Conservation (phyloP, 345 rosid genomes). For the Eucalyptus pauciflora region DNA sequence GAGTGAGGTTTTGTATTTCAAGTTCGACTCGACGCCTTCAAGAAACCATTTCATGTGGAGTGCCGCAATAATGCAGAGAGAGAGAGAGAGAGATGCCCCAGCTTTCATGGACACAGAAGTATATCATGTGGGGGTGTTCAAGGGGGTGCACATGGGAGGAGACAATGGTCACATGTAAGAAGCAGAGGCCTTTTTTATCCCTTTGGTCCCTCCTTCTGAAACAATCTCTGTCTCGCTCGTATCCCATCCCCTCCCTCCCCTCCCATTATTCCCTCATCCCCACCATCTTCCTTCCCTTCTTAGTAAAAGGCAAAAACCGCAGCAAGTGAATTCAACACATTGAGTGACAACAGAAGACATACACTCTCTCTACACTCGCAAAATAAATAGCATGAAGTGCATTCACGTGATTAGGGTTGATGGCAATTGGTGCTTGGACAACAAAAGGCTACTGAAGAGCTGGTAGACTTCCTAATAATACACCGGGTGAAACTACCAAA, state of each 20-base stretch:
- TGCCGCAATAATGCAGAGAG: background rate
- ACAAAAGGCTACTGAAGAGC: background rate
- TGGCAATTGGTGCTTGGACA: background rate
- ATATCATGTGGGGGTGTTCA: background rate
- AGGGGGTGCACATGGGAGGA: constrained; percentile 23
- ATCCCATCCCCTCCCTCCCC: background rate
- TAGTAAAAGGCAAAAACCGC: background rate
- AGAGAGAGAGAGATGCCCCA: background rate
- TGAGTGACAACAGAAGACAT: background rate
- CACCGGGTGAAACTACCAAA: background rate
- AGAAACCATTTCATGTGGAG: background rate
- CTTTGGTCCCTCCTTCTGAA: background rate
- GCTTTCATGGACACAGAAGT: background rate
- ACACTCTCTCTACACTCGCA: background rate
- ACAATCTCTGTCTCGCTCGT: background rate
- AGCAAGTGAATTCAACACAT: background rate
- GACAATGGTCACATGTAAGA: constrained; percentile 19
- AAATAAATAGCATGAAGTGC: background rate
- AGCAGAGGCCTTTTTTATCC: background rate
- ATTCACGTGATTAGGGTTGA: background rate
- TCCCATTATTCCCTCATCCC: background rate
- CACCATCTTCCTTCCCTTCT: background rate
- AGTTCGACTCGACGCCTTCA: background rate
- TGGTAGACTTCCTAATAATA: background rate
- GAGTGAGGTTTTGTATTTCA: background rate